A percentile compares a stretch with the other conserved stretches of the same genome.
Evolutionary conservation across 495 filamentous ascomycete species (phyloP).

Genomic region (Penicillium lividum): DNA sequence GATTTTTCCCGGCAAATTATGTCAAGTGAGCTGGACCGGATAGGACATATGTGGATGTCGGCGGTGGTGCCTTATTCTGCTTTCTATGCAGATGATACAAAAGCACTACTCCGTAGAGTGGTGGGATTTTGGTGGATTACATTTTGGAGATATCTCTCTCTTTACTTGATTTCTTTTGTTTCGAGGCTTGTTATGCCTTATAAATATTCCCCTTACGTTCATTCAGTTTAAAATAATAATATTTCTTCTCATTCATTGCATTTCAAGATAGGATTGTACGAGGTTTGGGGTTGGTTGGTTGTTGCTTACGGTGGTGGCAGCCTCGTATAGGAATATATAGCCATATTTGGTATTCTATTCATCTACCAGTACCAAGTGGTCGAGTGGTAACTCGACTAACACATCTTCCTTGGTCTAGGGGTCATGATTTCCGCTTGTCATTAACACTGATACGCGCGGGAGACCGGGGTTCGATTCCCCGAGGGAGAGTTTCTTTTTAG

Average conservation of each 20-base stretch:
- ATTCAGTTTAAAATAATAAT: background rate
- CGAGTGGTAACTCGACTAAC: constrained; percentile 29
- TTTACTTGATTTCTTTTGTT: background rate
- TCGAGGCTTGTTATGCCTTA: background rate
- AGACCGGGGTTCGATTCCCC: constrained; percentile 59
- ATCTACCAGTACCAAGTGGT: constrained; percentile 27
- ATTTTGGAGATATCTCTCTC: background rate
- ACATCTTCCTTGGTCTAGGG: constrained; percentile 44
- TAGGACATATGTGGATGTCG: background rate
- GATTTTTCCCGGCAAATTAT: constrained; percentile 93
- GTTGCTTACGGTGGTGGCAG: background rate
- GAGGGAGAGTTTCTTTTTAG: constrained; percentile 41
- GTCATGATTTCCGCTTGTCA: constrained; percentile 58
- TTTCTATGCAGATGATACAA: background rate
- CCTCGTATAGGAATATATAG: background rate
- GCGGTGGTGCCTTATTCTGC: background rate
- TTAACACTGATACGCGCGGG: constrained; percentile 42
- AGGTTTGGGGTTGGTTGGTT: too few relatives aligned
- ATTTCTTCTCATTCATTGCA: too few relatives aligned
- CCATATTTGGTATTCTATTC: background rate
- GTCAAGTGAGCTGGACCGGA: constrained; percentile 33
- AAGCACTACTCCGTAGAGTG: background rate
- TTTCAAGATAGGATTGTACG: too few relatives aligned
- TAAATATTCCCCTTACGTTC: background rate
- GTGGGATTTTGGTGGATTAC: background rate